A percentile compares a stretch with the other conserved stretches of the same genome.
These are phyloP conservation scores for Sugiyamaella neomexicana DNA, from an alignment of 1,139 yeast species.

Conservation along the genomic window DNA sequence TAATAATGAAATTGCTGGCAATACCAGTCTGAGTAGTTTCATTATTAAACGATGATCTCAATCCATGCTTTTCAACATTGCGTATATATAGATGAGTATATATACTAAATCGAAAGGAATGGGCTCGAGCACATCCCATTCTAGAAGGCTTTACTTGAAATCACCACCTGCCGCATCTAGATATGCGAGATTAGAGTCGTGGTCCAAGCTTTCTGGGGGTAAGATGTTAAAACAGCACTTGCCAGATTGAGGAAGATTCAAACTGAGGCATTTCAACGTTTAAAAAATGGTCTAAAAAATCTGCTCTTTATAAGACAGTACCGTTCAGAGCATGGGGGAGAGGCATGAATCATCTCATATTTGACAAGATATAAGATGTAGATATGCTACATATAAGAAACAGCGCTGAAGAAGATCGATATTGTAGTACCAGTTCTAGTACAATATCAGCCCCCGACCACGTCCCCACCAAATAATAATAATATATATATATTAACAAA, in stretches of 20 bases:
- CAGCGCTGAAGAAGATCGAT: too few species aligned
- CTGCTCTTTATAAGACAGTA: too few species aligned
- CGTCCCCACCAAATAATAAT: background rate
- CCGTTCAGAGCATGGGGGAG: too few species aligned
- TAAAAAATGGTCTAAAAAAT: background rate
- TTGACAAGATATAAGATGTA: too few species aligned
- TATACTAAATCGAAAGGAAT: background rate
- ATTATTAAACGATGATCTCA: background rate
- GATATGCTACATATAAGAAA: too few species aligned
- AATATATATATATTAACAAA: background rate
- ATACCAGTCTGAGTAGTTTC: background rate
- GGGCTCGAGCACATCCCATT: background rate
- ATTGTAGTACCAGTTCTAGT: too few species aligned
- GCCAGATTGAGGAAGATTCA: background rate
- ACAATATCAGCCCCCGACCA: too few species aligned
- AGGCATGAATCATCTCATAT: too few species aligned
- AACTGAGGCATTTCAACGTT: background rate
- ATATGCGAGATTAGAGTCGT: conserved; percentile 11
- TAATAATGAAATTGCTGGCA: background rate
- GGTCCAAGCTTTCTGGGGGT: background rate
- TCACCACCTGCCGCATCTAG: conserved; percentile 10
- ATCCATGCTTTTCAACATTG: background rate
- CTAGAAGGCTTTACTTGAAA: background rate
- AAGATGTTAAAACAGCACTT: background rate
- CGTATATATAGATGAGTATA: background rate